Conservation (phyloP, 2,329 filamentous ascomycete genomes). For the Ramichloridium luteum region DNA sequence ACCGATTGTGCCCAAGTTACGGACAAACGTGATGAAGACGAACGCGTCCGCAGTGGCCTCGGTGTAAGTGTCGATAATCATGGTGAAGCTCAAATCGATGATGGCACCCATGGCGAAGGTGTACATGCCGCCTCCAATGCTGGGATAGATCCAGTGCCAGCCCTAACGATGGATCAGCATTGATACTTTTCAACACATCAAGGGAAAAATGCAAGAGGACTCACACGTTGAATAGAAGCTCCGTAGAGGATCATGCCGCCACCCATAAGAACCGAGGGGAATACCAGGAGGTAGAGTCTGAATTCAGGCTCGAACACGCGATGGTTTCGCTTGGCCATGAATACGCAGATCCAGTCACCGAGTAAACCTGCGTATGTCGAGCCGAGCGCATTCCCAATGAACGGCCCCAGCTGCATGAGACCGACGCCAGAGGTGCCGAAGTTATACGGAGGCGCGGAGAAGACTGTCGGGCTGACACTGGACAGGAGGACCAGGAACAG, state of each 20-base stretch:
- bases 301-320: slow-evolving; percentile 17
- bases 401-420: slow-evolving; percentile 37
- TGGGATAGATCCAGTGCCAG: slow-evolving; percentile 12
- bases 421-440: slow-evolving; percentile 36
- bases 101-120: slow-evolving; percentile 11
- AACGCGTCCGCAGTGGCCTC: slow-evolving; percentile 9
- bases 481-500: slow-evolving; percentile 27
- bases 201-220: slow-evolving; percentile 12
- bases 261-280: no score
- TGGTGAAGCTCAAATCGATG: slow-evolving; percentile 10
- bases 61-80: slow-evolving; percentile 10
- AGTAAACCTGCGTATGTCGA: slow-evolving; percentile 7
- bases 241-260: no score
- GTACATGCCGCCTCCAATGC: slow-evolving; percentile 11
- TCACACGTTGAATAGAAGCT: slow-evolving; percentile 7
- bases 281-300: no score
- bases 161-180: slow-evolving; percentile 11
- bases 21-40: slow-evolving; percentile 8
- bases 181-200: slow-evolving; percentile 11
- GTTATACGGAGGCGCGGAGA: slow-evolving; percentile 27
- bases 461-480: slow-evolving; percentile 20
- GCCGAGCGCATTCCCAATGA: slow-evolving; percentile 20
- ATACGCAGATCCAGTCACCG: slow-evolving; percentile 12
- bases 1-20: slow-evolving; percentile 12
- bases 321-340: slow-evolving; percentile 13